Evolutionary conservation across 495 filamentous ascomycete species (phyloP).

Genomic region (Recurvomyces mirabilis): DNA sequence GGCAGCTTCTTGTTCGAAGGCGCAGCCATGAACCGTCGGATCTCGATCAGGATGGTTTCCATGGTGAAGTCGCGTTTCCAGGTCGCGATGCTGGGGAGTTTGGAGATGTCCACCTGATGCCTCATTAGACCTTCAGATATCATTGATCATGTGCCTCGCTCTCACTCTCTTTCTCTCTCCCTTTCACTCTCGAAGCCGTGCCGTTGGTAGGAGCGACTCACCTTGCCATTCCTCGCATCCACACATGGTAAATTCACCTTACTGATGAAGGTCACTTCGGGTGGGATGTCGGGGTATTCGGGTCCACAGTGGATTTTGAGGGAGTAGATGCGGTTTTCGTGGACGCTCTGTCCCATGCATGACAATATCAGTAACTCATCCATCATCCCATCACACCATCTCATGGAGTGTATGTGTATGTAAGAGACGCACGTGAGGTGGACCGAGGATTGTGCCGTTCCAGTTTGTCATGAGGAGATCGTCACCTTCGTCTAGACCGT

Average conservation of each 20-base stretch:
- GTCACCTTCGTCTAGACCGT: slow-evolving; percentile 87
- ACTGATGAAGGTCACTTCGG: slow-evolving; percentile 79
- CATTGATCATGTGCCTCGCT: too few relatives aligned
- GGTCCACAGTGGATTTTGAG: slow-evolving; percentile 93
- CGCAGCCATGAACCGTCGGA: slow-evolving; percentile 92
- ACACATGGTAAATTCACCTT: slow-evolving; percentile 94
- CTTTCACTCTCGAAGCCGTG: too few relatives aligned
- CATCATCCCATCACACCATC: background rate
- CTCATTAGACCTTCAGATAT: too few relatives aligned
- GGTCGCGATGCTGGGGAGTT: slow-evolving; percentile 68
- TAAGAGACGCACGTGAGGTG: slow-evolving; percentile 66
- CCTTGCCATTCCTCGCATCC: slow-evolving; percentile 62
- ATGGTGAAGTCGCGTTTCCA: slow-evolving; percentile 87
- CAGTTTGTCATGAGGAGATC: slow-evolving; percentile 97
- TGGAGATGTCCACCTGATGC: slow-evolving; percentile 65
- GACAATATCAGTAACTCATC: background rate
- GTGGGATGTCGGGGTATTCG: slow-evolving; percentile 79
- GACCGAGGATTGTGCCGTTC: slow-evolving; percentile 94
- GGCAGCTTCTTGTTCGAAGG: slow-evolving; percentile 87
- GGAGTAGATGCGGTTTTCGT: slow-evolving; percentile 98
- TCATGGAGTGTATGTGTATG: background rate
- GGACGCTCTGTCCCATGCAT: slow-evolving; percentile 56
- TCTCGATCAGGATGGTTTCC: slow-evolving; percentile 86
- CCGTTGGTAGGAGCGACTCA: slow-evolving; percentile 23
- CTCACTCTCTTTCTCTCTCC: background rate